Conservation (phyloP, 2,329 filamentous ascomycete genomes). For the Phialophora macrospora region DNA sequence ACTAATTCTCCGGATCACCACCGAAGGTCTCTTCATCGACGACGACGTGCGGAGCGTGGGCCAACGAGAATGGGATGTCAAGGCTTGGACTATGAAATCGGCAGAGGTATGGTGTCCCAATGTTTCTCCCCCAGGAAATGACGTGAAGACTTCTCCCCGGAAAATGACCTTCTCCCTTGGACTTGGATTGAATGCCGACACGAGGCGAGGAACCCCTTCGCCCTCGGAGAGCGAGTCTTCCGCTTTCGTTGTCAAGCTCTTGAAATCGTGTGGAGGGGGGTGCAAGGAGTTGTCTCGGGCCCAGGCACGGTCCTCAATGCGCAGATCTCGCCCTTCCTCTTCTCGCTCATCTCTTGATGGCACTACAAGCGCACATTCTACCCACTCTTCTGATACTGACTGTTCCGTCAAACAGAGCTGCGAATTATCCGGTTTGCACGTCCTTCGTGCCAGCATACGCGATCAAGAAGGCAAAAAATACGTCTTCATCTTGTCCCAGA, state of each 20-base stretch:
- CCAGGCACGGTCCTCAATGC: constrained; percentile 48
- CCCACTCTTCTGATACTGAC: constrained; percentile 13
- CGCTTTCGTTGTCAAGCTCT: constrained; percentile 56
- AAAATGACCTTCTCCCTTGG: constrained; percentile 25
- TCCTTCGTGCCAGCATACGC: constrained; percentile 63
- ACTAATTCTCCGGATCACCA: constrained; percentile 86
- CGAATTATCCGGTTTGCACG: constrained; percentile 55
- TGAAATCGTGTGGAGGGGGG: constrained; percentile 61
- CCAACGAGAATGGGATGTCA: constrained; percentile 98
- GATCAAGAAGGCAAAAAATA: constrained; percentile 66
- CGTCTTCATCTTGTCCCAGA: constrained; percentile 64
- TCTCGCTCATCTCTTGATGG: constrained; percentile 5
- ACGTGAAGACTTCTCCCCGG: constrained; percentile 5
- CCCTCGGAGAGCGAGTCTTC: constrained; percentile 23
- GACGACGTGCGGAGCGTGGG: constrained; percentile 88
- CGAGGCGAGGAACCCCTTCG: constrained; percentile 21
- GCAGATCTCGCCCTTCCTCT: constrained; percentile 51
- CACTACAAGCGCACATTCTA: constrained; percentile 23
- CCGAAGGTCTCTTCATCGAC: constrained; percentile 94
- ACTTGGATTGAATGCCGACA: constrained; percentile 16
- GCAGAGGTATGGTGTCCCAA: constrained; percentile 85
- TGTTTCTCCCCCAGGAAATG: constrained; percentile 46
- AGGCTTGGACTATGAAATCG: constrained; percentile 93
- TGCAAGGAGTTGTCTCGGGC: constrained; percentile 45
- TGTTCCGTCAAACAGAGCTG: constrained; percentile 43